Evolutionary conservation across 352 stramenopile genomes (phyloP).

Genomic region (Thraustochytrium striatum): DNA sequence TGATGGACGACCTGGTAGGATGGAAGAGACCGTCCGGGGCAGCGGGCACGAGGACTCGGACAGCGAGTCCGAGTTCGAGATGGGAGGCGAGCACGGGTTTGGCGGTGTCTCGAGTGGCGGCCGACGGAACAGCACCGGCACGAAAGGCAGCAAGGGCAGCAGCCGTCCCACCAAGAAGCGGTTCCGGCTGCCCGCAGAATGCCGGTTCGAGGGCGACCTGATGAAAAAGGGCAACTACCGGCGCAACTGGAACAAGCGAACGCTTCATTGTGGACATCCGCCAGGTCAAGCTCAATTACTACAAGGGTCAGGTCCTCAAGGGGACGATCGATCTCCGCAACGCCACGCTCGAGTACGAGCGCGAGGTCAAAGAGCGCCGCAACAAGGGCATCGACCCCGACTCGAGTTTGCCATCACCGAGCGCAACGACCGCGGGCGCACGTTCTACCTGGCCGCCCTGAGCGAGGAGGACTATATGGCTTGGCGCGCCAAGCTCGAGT

Average conservation of each 20-base stretch:
- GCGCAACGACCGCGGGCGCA: not conserved
- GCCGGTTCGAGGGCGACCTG: constrained; percentile 2
- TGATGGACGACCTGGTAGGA: not conserved
- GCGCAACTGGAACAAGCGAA: constrained; percentile 33
- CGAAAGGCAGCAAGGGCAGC: not conserved
- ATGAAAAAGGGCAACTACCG: constrained; percentile 18
- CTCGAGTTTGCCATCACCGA: constrained; percentile 29
- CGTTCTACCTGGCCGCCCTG: constrained; percentile 2
- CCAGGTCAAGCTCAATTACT: constrained; percentile 28
- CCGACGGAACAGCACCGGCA: no score
- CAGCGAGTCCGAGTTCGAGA: not conserved
- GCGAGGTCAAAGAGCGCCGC: not conserved
- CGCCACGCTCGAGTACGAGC: not conserved
- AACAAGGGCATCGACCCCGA: not conserved
- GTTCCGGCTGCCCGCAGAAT: constrained; percentile 23
- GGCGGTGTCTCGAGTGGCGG: no score
- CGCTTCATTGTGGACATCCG: not conserved
- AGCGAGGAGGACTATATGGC: not conserved
- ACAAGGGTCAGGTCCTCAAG: not conserved
- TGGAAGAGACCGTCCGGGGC: not conserved
- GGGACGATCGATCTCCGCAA: not conserved
- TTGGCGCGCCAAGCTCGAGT: constrained; percentile 4
- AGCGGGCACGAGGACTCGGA: not conserved
- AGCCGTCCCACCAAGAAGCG: not conserved
- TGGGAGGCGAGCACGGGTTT: no score